Evolutionary conservation across 768 basidiomycete species (phyloP).

Genomic region (Naganishia randhawae): DNA sequence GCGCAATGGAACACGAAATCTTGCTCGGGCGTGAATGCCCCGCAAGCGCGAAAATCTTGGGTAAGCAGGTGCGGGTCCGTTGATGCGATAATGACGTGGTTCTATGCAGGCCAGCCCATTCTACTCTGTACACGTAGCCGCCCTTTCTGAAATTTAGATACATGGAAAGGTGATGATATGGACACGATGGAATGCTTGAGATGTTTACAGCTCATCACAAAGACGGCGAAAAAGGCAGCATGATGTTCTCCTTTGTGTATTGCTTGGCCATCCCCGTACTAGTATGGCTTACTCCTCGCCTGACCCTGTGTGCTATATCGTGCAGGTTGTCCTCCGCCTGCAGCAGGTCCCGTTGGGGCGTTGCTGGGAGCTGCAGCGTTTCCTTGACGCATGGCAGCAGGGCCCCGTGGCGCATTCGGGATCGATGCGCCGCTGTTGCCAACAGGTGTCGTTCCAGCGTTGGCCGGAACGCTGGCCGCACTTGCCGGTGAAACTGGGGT

Average conservation of each 20-base stretch:
- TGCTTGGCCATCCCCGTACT: neutral
- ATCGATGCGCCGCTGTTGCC: neutral
- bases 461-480: constrained; percentile 2
- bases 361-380: constrained; percentile 13
- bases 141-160: too few species aligned
- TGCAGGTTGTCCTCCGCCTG: constrained; percentile 35
- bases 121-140: too few species aligned
- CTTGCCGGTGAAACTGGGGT: constrained; percentile 4
- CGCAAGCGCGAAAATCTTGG: constrained; percentile 1
- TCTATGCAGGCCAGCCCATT: too few species aligned
- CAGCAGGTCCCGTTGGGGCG: constrained; percentile 30
- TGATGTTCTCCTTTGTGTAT: constrained; percentile 23
- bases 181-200: neutral
- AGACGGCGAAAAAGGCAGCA: constrained; percentile 34
- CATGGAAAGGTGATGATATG: too few species aligned
- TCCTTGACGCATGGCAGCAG: constrained; percentile 46
- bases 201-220: constrained; percentile 12
- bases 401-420: constrained; percentile 46
- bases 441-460: neutral
- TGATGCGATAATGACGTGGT: neutral
- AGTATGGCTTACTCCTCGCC: constrained; percentile 47
- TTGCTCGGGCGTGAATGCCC: constrained; percentile 9
- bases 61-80: neutral
- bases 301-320: constrained; percentile 48
- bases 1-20: neutral